These are phyloP conservation scores for Hirschfeldia incana DNA, from an alignment of 345 rosid species.

Conservation along the genomic window DNA sequence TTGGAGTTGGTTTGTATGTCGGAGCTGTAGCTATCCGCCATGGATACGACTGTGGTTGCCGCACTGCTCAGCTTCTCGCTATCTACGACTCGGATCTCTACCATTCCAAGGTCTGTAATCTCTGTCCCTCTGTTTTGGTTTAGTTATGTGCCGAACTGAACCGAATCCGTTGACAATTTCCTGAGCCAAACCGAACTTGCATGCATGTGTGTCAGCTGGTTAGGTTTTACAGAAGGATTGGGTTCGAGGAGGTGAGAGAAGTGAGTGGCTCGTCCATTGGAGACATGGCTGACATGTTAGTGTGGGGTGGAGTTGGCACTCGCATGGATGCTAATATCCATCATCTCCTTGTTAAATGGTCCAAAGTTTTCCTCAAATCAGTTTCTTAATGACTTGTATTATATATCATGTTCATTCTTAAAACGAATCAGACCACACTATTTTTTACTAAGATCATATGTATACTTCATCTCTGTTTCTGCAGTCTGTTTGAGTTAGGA, in stretches of 20 bases:
- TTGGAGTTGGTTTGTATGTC: conserved; percentile 83
- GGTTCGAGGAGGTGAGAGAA: conserved; percentile 70
- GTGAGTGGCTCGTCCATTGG: conserved; percentile 80
- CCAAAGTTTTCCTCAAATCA: conserved; percentile 41
- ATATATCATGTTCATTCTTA: neutral
- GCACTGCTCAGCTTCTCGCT: conserved; percentile 81
- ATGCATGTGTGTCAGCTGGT: conserved; percentile 55
- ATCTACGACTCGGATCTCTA: conserved; percentile 86
- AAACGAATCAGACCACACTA: neutral
- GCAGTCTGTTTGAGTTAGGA: neutral
- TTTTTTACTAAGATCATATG: neutral
- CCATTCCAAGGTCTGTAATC: conserved; percentile 68
- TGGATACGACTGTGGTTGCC: conserved; percentile 78
- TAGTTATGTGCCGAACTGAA: conserved; percentile 9
- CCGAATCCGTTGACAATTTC: no score
- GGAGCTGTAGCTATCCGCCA: conserved; percentile 90
- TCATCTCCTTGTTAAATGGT: conserved; percentile 77
- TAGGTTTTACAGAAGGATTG: conserved; percentile 77
- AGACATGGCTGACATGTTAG: conserved; percentile 78
- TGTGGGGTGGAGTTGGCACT: conserved; percentile 94
- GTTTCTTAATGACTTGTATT: neutral
- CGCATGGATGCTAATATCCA: conserved; percentile 82
- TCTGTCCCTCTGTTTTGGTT: conserved; percentile 11
- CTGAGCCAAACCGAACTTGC: conserved; percentile 11
- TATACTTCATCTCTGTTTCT: neutral